Percentiles rank a stretch among this genome's conserved stretches.
Conservation (phyloP, 805 yeast genomes). For the Lachancea nothofagi region DNA sequence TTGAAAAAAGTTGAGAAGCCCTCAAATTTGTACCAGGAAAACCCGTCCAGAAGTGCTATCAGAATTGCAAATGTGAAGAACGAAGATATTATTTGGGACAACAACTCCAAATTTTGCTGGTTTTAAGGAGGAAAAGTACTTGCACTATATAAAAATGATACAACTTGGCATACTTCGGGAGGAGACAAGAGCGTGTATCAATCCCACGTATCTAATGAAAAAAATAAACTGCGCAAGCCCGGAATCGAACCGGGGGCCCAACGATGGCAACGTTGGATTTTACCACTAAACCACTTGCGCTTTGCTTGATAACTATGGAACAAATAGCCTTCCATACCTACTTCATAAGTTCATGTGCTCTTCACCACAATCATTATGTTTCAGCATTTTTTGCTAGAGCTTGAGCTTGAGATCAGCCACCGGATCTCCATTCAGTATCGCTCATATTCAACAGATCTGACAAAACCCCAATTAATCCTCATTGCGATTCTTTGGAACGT, state of each 20-base stretch:
- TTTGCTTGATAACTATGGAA: neutral
- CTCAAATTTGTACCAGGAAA: conserved; percentile 21
- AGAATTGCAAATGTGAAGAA: conserved; percentile 27
- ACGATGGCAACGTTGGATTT: conserved; percentile 27
- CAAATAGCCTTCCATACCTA: neutral
- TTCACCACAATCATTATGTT: no score
- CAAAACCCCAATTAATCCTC: no score
- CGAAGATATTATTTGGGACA: conserved; percentile 35
- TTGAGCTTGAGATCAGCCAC: no score
- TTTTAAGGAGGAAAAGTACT: no score
- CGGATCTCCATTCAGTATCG: no score
- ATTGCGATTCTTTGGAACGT: no score
- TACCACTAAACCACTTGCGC: conserved; percentile 28
- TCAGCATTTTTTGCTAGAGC: no score
- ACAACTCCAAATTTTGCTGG: conserved; percentile 46
- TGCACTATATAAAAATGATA: no score
- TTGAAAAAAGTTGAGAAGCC: conserved; percentile 24
- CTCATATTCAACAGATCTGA: no score
- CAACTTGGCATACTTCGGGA: neutral
- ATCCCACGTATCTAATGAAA: neutral
- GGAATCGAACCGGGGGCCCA: conserved; percentile 29
- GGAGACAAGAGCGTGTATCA: neutral
- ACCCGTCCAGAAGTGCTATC: conserved; percentile 38
- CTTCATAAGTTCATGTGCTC: no score
- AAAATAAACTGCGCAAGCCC: conserved; percentile 22